phyloP scores from a whole-genome alignment of 2,329 filamentous ascomycete genomes.

The Pseudocercospora cruenta region DNA sequence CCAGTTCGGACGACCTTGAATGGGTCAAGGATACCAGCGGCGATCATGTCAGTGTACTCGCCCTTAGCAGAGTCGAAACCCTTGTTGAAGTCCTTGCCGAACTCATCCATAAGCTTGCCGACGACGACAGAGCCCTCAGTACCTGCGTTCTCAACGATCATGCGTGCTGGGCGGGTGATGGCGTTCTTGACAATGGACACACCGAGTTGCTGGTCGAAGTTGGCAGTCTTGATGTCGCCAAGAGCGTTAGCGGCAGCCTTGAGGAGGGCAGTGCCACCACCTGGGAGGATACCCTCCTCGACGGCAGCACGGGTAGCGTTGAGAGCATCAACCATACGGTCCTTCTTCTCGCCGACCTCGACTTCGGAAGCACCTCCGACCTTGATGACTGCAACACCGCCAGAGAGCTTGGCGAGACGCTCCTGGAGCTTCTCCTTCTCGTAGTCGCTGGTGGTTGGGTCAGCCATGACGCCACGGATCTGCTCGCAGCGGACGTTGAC shows the following conservation, averaged over 20 bases:
- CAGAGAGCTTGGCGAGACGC: slow-evolving; percentile 98
- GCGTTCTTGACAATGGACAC: slow-evolving; percentile 97
- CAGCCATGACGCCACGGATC: slow-evolving; percentile 94
- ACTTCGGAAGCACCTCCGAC: slow-evolving; percentile 97
- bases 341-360: slow-evolving; percentile 99
- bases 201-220: slow-evolving; percentile 99
- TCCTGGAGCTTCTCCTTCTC: slow-evolving; percentile 99
- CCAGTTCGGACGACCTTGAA: slow-evolving; percentile 99
- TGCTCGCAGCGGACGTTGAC: slow-evolving; percentile 97
- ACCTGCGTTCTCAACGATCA: slow-evolving; percentile 96
- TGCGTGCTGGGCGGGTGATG: slow-evolving; percentile 92
- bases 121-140: slow-evolving; percentile 94
- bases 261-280: slow-evolving; percentile 95
- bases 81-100: slow-evolving; percentile 90
- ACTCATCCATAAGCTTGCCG: slow-evolving; percentile 97
- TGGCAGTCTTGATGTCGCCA: slow-evolving; percentile 77
- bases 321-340: slow-evolving; percentile 96
- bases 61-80: slow-evolving; percentile 96
- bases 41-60: slow-evolving; percentile 99
- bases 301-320: slow-evolving; percentile 98
- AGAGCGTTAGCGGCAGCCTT: slow-evolving; percentile 94
- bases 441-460: slow-evolving; percentile 95
- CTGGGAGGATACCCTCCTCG: slow-evolving; percentile 97
- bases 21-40: slow-evolving; percentile 93
- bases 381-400: slow-evolving; percentile 99